Evolutionary conservation across 345 rosid species (phyloP).

Genomic region (Euphorbia lathyris): DNA sequence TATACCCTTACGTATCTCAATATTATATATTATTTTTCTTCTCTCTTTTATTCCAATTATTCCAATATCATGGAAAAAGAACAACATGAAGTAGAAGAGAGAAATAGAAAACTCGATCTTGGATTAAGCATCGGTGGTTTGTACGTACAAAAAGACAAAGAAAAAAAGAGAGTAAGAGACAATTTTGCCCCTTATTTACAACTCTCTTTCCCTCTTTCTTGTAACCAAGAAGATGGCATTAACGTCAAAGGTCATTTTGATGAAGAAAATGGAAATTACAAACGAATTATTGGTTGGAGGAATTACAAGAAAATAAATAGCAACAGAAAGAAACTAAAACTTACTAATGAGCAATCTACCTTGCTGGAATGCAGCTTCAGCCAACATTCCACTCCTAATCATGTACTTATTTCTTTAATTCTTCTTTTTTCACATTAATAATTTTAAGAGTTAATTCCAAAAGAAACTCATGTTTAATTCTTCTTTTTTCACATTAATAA

Average conservation of each 20-base stretch:
- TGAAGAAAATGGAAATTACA: constrained; percentile 44
- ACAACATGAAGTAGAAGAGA: constrained; percentile 16
- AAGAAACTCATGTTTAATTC: no score
- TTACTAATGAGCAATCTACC: constrained; percentile 36
- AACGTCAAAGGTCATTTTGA: constrained; percentile 55
- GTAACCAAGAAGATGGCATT: constrained; percentile 28
- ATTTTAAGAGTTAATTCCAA: no score
- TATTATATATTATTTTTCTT: neutral
- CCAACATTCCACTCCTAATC: constrained; percentile 35
- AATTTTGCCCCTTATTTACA: constrained; percentile 17
- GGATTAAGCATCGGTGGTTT: constrained; percentile 23
- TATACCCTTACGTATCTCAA: neutral
- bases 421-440: no score
- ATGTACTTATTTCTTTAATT: constrained; percentile 26
- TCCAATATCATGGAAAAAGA: constrained; percentile 24
- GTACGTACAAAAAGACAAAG: neutral
- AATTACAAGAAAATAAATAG: constrained; percentile 1
- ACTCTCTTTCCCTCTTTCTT: constrained; percentile 29
- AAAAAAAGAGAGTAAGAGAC: neutral
- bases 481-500: no score
- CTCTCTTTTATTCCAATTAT: neutral
- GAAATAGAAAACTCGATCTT: constrained; percentile 31
- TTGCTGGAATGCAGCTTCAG: constrained; percentile 47
- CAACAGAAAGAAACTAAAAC: constrained; percentile 46
- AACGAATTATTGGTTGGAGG: no score